phyloP scores from a whole-genome alignment of 179 eudicot species.

The Nepenthes alata region DNA sequence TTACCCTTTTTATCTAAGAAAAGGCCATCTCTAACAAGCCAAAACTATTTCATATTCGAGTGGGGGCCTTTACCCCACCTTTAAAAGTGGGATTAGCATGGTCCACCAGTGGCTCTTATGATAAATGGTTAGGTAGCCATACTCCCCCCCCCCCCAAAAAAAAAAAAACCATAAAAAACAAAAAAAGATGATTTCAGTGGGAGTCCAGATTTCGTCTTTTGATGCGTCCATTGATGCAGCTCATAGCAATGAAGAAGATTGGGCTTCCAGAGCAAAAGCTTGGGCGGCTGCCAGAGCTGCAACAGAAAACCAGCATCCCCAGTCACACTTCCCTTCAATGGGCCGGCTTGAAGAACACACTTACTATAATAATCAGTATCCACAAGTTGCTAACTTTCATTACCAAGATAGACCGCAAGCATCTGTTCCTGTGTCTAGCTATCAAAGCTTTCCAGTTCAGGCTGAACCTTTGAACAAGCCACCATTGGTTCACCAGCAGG shows the following conservation, averaged over 20 bases:
- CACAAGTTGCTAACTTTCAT: conserved; percentile 33
- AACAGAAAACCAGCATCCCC: conserved; percentile 46
- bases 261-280: conserved; percentile 93
- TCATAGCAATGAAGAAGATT: conserved; percentile 71
- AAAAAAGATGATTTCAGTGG: too few relatives aligned
- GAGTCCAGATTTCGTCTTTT: background rate
- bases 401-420: conserved; percentile 37
- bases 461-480: conserved; percentile 16
- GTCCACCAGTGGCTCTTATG: too few relatives aligned
- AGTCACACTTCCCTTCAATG: conserved; percentile 29
- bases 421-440: conserved; percentile 33
- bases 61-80: too few relatives aligned
- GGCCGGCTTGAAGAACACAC: conserved; percentile 36
- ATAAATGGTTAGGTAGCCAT: too few relatives aligned
- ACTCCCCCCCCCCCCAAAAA: too few relatives aligned
- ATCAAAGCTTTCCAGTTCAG: conserved; percentile 39
- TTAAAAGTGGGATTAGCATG: too few relatives aligned
- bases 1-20: too few relatives aligned
- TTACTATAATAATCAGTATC: conserved; percentile 45
- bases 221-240: conserved; percentile 20
- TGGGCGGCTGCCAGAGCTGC: conserved; percentile 79
- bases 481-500: conserved; percentile 29
- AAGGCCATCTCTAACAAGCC: too few relatives aligned
- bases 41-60: too few relatives aligned
- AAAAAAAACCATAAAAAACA: too few relatives aligned